A percentile compares a stretch with the other conserved stretches of the same genome.
phyloP scores from a whole-genome alignment of 352 stramenopile species.

The Phytophthora pluvialis region DNA sequence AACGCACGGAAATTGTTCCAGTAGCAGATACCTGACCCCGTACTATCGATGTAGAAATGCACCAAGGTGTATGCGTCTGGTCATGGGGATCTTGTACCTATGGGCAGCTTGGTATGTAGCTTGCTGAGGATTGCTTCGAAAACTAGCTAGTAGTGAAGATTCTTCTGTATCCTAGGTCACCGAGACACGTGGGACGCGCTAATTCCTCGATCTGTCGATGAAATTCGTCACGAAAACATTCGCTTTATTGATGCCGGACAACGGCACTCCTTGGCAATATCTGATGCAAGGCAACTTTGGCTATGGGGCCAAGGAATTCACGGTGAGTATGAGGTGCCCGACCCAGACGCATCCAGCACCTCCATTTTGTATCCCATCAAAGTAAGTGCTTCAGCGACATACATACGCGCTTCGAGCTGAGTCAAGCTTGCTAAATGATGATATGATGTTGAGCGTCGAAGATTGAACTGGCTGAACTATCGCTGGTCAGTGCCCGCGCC shows the following conservation, averaged over 20 bases:
- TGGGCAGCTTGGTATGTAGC: constrained; percentile 63
- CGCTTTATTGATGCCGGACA: constrained; percentile 68
- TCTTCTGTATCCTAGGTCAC: constrained; percentile 47
- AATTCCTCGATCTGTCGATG: constrained; percentile 68
- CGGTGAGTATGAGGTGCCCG: constrained; percentile 47
- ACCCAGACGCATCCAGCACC: constrained; percentile 50
- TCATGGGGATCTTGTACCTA: constrained; percentile 72
- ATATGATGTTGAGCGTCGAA: constrained; percentile 17
- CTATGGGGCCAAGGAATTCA: constrained; percentile 78
- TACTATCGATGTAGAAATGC: constrained; percentile 47
- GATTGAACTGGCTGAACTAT: constrained; percentile 56
- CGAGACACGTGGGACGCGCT: constrained; percentile 72
- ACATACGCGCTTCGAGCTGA: neutral
- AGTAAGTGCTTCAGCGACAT: constrained; percentile 27
- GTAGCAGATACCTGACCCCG: neutral
- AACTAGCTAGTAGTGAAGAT: neutral
- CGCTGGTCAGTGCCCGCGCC: constrained; percentile 60
- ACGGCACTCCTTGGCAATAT: constrained; percentile 75
- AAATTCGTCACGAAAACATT: constrained; percentile 67
- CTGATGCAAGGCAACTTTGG: constrained; percentile 66
- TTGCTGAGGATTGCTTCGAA: neutral
- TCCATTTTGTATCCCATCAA: constrained; percentile 63
- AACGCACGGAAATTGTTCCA: neutral
- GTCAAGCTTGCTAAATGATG: neutral
- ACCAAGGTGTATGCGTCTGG: constrained; percentile 66